Evolutionary conservation across 345 rosid species (phyloP), one percentile per base, ranked within the genome.

Genomic region (Isatis tinctoria): DNA sequence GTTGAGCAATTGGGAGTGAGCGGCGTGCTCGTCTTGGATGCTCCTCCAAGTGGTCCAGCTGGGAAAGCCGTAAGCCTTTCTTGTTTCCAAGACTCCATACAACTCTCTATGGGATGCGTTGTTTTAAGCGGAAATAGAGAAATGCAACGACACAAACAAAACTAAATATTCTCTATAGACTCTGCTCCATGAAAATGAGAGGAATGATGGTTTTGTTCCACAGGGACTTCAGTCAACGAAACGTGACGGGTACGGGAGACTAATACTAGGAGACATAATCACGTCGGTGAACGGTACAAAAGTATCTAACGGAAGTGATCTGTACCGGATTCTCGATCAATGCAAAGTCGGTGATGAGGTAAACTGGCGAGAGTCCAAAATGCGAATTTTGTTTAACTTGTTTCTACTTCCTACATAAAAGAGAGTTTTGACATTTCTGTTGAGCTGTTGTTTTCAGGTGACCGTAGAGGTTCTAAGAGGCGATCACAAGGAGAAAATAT

Each of bases 1-100:
- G 98, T 94, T 30, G 97, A 94, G 65, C 96, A 94, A 66, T 75
- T 94, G 66, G 98, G 97, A 69, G 93, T 94, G 22, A 88, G 97
- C 61, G 98, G 98, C n/a, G 98, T 94, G 69, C 98, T 94, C 13
- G 91, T 94, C 63, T 85, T 94, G 67, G 98, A 94, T 61, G 98
- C 98, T 78, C 97, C 98, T 10, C 69, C 80, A 24, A 84, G 76
- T 84, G 98, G 98, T 65, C 98, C 98, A 36, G 97, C 98, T 6
- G 97, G 98, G 16, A 94, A 91, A 85, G 98, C 98, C 60, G 97
- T 94, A 90, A 74, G 85, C 59, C 44, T 13, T 65, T 77, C 30
- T 20, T 41, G 18, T 49, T 37, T 27, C 16, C 45, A 22, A 8
- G 4, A 51, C 43, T 32, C 24, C 40, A n/a, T 53, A 37, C 28